These are phyloP conservation scores for Metschnikowia cerradonensis DNA, from an alignment of 805 yeast genomes.

Conservation along the genomic window DNA sequence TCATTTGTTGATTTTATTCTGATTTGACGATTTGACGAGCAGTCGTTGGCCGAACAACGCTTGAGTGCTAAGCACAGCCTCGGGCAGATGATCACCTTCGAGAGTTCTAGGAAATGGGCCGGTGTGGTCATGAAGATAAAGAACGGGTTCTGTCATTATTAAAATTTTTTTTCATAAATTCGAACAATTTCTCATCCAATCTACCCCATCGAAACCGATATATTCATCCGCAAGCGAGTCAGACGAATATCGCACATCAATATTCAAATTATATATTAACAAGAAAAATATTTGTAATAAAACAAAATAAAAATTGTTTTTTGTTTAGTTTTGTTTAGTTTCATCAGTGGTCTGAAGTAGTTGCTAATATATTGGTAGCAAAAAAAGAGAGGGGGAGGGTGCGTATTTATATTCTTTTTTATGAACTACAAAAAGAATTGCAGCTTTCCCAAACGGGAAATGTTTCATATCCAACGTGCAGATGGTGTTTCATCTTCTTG, in stretches of 20 bases:
- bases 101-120: slow-evolving; percentile 90
- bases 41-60: slow-evolving; percentile 42
- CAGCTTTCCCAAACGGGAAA: not conserved
- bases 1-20: too few species aligned
- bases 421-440: not conserved
- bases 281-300: too few species aligned
- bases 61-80: slow-evolving; percentile 27
- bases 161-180: too few species aligned
- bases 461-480: not conserved
- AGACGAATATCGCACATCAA: too few species aligned
- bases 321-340: too few species aligned
- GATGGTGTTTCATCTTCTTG: not conserved
- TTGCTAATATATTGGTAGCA: too few species aligned
- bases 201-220: too few species aligned
- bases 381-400: not conserved
- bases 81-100: slow-evolving; percentile 82
- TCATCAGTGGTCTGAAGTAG: too few species aligned
- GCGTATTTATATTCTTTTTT: not conserved
- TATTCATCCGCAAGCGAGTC: too few species aligned
- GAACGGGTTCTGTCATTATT: slow-evolving; percentile 51
- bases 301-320: too few species aligned
- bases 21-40: slow-evolving; percentile 27
- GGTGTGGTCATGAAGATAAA: slow-evolving; percentile 61
- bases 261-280: too few species aligned
- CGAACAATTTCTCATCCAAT: too few species aligned